Evolutionary conservation across 2,329 filamentous ascomycete species (phyloP).

Genomic region (Neoarthrinium moseri): DNA sequence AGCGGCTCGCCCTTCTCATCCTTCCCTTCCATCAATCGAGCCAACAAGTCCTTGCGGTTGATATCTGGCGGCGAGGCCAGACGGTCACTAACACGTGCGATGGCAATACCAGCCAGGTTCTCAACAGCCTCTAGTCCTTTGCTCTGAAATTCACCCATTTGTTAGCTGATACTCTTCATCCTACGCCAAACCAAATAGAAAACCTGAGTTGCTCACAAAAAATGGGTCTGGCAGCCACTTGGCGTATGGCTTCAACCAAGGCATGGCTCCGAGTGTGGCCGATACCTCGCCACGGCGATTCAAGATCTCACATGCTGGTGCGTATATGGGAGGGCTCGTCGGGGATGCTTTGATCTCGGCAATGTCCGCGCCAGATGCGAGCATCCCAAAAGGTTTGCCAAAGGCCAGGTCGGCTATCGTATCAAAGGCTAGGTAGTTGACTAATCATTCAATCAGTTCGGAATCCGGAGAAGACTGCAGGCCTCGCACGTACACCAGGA

Average conservation of each 20-base stretch:
- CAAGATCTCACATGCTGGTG: conserved; percentile 80
- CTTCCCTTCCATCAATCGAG: conserved; percentile 79
- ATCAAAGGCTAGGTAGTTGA: conserved; percentile 50
- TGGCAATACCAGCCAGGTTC: conserved; percentile 82
- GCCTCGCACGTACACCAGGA: conserved; percentile 65
- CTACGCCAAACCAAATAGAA: too few species aligned
- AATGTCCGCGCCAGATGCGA: conserved; percentile 71
- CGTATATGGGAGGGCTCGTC: conserved; percentile 62
- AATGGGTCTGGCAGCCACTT: conserved; percentile 79
- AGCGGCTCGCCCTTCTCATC: conserved; percentile 76
- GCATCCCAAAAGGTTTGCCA: conserved; percentile 80
- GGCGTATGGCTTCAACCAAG: conserved; percentile 74
- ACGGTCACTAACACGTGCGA: conserved; percentile 76
- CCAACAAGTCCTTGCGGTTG: conserved; percentile 75
- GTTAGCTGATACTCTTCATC: too few species aligned
- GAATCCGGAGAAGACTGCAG: neutral
- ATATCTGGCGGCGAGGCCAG: conserved; percentile 65
- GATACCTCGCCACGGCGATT: conserved; percentile 87
- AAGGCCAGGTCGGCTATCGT: conserved; percentile 62
- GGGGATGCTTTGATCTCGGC: conserved; percentile 68
- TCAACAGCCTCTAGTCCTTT: conserved; percentile 72
- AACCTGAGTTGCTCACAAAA: too few species aligned
- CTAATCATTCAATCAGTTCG: neutral
- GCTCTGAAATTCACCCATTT: too few species aligned
- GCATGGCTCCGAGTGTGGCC: conserved; percentile 72